Percentiles rank a stretch among this genome's conserved stretches.
phyloP scores from a whole-genome alignment of 2,329 filamentous ascomycete genomes.

The Colletotrichum cuscutae region DNA sequence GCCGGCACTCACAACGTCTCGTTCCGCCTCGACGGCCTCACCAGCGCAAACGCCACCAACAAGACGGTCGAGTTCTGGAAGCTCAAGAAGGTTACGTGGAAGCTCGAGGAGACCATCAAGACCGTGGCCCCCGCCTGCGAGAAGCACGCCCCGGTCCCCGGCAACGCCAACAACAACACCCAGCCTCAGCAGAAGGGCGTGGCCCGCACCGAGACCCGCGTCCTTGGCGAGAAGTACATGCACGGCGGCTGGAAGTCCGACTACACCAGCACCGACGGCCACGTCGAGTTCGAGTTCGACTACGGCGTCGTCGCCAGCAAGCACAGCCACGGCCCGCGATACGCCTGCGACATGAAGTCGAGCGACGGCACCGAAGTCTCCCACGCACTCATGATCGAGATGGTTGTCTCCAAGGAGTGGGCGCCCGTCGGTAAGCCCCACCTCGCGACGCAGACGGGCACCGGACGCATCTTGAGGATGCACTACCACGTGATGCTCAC shows the following conservation, averaged over 20 bases:
- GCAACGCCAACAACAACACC: slow-evolving; percentile 38
- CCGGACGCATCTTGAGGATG: slow-evolving; percentile 90
- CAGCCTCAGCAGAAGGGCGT: slow-evolving; percentile 67
- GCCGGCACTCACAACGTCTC: slow-evolving; percentile 83
- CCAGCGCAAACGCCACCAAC: slow-evolving; percentile 73
- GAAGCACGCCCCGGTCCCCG: slow-evolving; percentile 68
- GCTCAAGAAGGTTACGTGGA: slow-evolving; percentile 91
- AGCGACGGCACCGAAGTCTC: slow-evolving; percentile 80
- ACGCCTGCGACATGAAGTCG: slow-evolving; percentile 82
- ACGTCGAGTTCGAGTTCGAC: slow-evolving; percentile 83
- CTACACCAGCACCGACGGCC: slow-evolving; percentile 63
- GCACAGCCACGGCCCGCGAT: slow-evolving; percentile 63
- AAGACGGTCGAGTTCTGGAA: slow-evolving; percentile 85
- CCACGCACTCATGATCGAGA: slow-evolving; percentile 89
- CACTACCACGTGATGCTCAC: slow-evolving; percentile 88
- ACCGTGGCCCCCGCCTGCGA: slow-evolving; percentile 82
- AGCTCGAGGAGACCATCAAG: slow-evolving; percentile 87
- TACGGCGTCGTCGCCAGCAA: slow-evolving; percentile 61
- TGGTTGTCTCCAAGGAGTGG: slow-evolving; percentile 95
- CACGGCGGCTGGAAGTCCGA: slow-evolving; percentile 90
- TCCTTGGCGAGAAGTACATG: slow-evolving; percentile 83
- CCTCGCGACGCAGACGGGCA: slow-evolving; percentile 85
- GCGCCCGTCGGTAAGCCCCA: slow-evolving; percentile 74
- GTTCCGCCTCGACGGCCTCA: slow-evolving; percentile 87
- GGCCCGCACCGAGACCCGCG: slow-evolving; percentile 77